Percentiles rank a stretch among this genome's conserved stretches.
Evolutionary conservation across 768 basidiomycete species (phyloP).

Genomic region (Psilocybe tampanensis): DNA sequence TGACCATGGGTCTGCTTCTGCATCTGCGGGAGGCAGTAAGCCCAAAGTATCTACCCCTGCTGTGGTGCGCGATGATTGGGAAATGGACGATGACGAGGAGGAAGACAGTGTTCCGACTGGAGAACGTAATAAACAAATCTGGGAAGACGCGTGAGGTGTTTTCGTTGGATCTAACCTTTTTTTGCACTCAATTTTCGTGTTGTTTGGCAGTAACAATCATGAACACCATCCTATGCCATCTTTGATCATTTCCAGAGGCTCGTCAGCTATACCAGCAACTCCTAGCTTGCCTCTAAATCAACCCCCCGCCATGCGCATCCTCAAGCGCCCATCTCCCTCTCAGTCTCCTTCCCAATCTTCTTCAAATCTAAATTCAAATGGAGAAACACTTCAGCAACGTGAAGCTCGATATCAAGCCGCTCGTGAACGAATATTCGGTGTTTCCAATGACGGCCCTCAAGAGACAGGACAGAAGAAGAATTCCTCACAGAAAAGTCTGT

Average conservation of each 20-base stretch:
- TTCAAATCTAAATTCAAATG: constrained; percentile 22
- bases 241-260: constrained; percentile 44
- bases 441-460: constrained; percentile 12
- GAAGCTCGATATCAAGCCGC: constrained; percentile 77
- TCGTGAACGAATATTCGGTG: constrained; percentile 71
- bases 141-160: constrained; percentile 69
- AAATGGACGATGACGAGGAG: constrained; percentile 52
- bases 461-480: constrained; percentile 10
- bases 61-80: constrained; percentile 56
- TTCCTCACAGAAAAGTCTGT: not conserved
- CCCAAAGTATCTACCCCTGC: constrained; percentile 12
- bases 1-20: constrained; percentile 5
- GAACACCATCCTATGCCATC: constrained; percentile 69
- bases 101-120: constrained; percentile 29
- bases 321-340: constrained; percentile 62
- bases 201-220: constrained; percentile 51
- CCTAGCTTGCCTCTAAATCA: constrained; percentile 48
- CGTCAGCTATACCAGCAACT: constrained; percentile 33
- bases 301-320: constrained; percentile 66
- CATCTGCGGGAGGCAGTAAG: constrained; percentile 10
- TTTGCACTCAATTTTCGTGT: not conserved
- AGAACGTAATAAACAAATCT: constrained; percentile 53
- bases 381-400: constrained; percentile 57
- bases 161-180: not conserved
- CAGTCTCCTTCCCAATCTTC: constrained; percentile 31